Evolutionary conservation across 129 eudicot genomes (phyloP), one percentile per base, ranked within the genome.

Genomic region (Oenanthe sinensis): DNA sequence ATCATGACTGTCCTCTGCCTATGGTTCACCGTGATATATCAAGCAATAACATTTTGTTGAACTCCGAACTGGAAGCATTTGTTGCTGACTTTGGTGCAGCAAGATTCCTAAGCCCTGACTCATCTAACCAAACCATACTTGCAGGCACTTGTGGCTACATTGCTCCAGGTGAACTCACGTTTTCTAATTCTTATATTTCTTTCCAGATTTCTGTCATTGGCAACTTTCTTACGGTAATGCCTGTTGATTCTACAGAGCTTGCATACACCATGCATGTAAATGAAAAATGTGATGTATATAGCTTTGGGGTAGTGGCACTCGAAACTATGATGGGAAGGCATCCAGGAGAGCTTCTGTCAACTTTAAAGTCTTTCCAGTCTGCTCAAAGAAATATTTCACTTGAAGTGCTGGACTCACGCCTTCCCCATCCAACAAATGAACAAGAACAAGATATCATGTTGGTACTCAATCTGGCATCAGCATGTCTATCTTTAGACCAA

Each of bases 61-160:
- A 69, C 74, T 69, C 74, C 46, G 17, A 69, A 40, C 4, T 69
- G 74, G 74, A 69, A 12, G 74, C 45, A 3, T 69, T 69, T 69
- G 74, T 69, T 37, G 74, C 74, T 16, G 74, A 69, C 47, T 69
- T 69, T 69, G 74, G 74, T 36, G 74, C 74, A 6, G 74, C 74
- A 69, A 69, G 74, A 37, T 69, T 69, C 44, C 74, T 69, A 17
- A 17, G 19, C 24, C 74, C 74, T 6, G 74, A 69, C 0, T 33
- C 74, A 13, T 69, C 74, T 37, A 69, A 69, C 17, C 74, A 37
- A 65, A 65, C 71, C 71, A 65, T 65, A 65, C 71, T 65, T 65
- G 71, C 71, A 65, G 71, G 71, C 71, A 65, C 71, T 24, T 65
- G 37, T 24, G 71, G 71, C 42, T 65, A 65, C 71, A 65, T 65